Evolutionary conservation across 257 asterid species (phyloP), one percentile per base, ranked within the genome.

Genomic region (Prunella vulgaris): DNA sequence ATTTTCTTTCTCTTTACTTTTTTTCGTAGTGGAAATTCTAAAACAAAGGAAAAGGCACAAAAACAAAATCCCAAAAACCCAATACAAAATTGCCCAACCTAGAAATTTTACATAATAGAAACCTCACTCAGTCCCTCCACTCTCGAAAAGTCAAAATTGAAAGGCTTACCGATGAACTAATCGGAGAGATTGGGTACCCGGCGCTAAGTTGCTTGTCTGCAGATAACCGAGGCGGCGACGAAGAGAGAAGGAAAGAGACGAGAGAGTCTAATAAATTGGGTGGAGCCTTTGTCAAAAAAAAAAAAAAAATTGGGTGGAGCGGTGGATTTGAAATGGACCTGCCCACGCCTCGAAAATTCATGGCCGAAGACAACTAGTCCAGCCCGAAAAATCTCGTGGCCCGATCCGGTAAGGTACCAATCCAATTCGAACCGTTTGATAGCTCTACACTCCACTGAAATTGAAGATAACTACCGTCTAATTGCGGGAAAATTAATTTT

Each of bases 131-230:
- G 58, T 52, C 35, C 24, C 64, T 28, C 58, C 68, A 69, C 67
- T 69, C 67, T 66, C n/a, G 68, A 75, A 14, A 71, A 68, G 10
- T 51, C 74, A 20, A 53, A 54, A 30, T 10, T 28, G 44, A 65
- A 32, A 68, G 40, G 49, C 77, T 77, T 65, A 60, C 79, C 79
- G 71, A 38, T 22, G 21, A 71, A 25, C 4, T 15, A 54, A 68
- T 20, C 62, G 62, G 74, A 58, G 48, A 8, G 20, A 14, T n/a
- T n/a, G n/a, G 21, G 80, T n/a, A n/a, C n/a, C n/a, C 74, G 74
- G 74, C 79, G 69, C 24, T 63, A 22, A 56, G 27, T 33, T 9
- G 60, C 56, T 65, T 74, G 42, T 27, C 18, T 53, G 35, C 69
- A 62, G 67, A 58, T 25, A 60, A 49, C 35, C 24, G 46, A 22